These are phyloP conservation scores for Cichorium intybus DNA, from an alignment of 140 eudicot genomes.

Conservation along the genomic window DNA sequence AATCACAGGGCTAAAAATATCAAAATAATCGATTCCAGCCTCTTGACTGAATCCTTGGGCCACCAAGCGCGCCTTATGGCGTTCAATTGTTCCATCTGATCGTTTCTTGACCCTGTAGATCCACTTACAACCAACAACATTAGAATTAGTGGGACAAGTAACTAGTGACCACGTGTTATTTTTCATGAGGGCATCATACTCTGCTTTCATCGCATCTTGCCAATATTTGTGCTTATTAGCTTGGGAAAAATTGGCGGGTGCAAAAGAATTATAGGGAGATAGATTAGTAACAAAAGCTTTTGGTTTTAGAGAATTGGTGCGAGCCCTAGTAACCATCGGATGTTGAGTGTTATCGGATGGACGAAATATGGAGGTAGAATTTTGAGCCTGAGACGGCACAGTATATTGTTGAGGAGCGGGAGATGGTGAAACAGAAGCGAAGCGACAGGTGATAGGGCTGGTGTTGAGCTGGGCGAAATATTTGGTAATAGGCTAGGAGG, in stretches of 20 bases:
- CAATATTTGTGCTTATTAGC: not conserved
- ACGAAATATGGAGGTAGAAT: not conserved
- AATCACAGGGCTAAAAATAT: not conserved
- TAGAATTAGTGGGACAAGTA: too few species aligned
- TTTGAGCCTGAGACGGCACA: not conserved
- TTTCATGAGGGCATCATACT: too few species aligned
- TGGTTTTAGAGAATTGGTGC: not conserved
- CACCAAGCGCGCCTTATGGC: not conserved
- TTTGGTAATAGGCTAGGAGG: too few species aligned
- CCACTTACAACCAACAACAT: too few species aligned
- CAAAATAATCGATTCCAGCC: not conserved
- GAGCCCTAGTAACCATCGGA: too few species aligned
- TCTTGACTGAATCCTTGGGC: slow-evolving; percentile 1
- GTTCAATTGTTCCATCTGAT: not conserved
- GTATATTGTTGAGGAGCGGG: too few species aligned
- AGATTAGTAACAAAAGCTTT: not conserved
- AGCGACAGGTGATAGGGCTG: too few species aligned
- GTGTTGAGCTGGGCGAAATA: too few species aligned
- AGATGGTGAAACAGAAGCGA: too few species aligned
- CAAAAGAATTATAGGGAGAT: not conserved
- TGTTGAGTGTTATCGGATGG: not conserved
- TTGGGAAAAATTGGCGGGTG: not conserved
- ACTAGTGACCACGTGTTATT: too few species aligned
- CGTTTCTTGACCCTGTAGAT: too few species aligned
- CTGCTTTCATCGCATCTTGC: too few species aligned